phyloP scores from a whole-genome alignment of 2,329 filamentous ascomycete genomes.

The Neonectria faginata region DNA sequence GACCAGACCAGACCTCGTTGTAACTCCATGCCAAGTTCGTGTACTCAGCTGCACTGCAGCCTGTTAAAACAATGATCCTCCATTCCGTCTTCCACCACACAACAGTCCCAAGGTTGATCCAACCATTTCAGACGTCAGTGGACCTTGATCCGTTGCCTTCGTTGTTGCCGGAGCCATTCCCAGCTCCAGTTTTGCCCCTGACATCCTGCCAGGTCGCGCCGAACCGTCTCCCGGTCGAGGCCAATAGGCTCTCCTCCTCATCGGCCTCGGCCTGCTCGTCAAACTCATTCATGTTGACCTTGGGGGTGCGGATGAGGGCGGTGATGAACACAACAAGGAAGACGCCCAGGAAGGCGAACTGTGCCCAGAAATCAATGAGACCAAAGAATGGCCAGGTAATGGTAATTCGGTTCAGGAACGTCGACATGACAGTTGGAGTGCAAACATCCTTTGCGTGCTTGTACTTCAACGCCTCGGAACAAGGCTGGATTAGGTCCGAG shows the following conservation, averaged over 20 bases:
- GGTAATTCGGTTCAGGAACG: constrained; percentile 91
- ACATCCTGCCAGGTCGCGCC: constrained; percentile 92
- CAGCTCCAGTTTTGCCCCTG: constrained; percentile 62
- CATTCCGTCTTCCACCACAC: constrained; percentile 8
- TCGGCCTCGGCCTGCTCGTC: constrained; percentile 92
- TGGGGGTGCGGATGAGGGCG: constrained; percentile 83
- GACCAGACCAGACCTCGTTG: constrained; percentile 10
- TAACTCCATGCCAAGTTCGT: constrained; percentile 13
- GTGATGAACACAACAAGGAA: constrained; percentile 86
- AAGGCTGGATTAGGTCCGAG: constrained; percentile 79
- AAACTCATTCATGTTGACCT: constrained; percentile 78
- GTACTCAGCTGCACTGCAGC: constrained; percentile 3
- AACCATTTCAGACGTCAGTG: constrained; percentile 26
- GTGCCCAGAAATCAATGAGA: constrained; percentile 92
- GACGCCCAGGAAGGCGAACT: constrained; percentile 88
- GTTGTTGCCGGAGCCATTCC: constrained; percentile 22
- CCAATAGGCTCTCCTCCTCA: constrained; percentile 92
- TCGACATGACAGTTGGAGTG: constrained; percentile 90
- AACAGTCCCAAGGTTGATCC: not conserved
- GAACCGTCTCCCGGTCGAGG: constrained; percentile 83
- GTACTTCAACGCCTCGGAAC: constrained; percentile 80
- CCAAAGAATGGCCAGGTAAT: constrained; percentile 97
- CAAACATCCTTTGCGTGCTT: constrained; percentile 83
- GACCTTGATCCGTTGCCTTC: constrained; percentile 38
- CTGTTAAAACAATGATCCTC: constrained; percentile 9